A percentile compares a stretch with the other conserved stretches of the same genome.
Evolutionary conservation across 1,284 basidiomycete species (phyloP).

Genomic region (Heterobasidion parviporum): DNA sequence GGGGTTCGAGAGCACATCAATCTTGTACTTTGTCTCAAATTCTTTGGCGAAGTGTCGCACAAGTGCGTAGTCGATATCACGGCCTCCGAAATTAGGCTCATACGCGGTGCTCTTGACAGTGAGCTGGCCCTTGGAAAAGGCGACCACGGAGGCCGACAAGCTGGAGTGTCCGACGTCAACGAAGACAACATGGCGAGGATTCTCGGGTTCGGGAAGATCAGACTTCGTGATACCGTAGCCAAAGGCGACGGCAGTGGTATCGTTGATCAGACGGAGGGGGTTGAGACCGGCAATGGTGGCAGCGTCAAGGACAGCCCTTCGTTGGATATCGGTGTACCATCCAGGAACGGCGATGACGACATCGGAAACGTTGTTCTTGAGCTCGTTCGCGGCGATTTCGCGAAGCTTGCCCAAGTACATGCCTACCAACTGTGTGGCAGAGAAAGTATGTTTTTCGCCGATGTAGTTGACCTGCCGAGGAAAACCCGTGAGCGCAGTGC

Average conservation of each 20-base stretch:
- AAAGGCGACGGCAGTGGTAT: slow-evolving; percentile 87
- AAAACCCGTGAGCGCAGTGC: neutral
- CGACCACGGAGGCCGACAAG: slow-evolving; percentile 78
- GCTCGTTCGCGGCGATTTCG: slow-evolving; percentile 77
- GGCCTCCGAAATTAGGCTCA: slow-evolving; percentile 87
- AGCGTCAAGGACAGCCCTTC: slow-evolving; percentile 82
- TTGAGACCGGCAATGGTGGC: slow-evolving; percentile 85
- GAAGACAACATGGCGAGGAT: slow-evolving; percentile 81
- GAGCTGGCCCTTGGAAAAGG: slow-evolving; percentile 89
- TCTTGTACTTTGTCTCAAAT: slow-evolving; percentile 92
- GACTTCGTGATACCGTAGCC: slow-evolving; percentile 96
- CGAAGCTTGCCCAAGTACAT: slow-evolving; percentile 85
- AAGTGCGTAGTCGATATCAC: slow-evolving; percentile 87
- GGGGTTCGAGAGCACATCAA: slow-evolving; percentile 83
- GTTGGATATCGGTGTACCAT: slow-evolving; percentile 90
- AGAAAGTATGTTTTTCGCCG: slow-evolving; percentile 71
- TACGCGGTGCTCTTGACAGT: slow-evolving; percentile 81
- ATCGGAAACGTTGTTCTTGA: slow-evolving; percentile 81
- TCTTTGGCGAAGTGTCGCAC: slow-evolving; percentile 81
- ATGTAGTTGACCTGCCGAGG: slow-evolving; percentile 71
- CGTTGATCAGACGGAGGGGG: slow-evolving; percentile 88
- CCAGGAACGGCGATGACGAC: slow-evolving; percentile 91
- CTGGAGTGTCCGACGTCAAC: slow-evolving; percentile 90
- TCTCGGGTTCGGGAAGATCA: slow-evolving; percentile 80
- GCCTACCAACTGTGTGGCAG: slow-evolving; percentile 80